phyloP scores from a whole-genome alignment of 495 filamentous ascomycete genomes.

The Penicillium lividum region DNA sequence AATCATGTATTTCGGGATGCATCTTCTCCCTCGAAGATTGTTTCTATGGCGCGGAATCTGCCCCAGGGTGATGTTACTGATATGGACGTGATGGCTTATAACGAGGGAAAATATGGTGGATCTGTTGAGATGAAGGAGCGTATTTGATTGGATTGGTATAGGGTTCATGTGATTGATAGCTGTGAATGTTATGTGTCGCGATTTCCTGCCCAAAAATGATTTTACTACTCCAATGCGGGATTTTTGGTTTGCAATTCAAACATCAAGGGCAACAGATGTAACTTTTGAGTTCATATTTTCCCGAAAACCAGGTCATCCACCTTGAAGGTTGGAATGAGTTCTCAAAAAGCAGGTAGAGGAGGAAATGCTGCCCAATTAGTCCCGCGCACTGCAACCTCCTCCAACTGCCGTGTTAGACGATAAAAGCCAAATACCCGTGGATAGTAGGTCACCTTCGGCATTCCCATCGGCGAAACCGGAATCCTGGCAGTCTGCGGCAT shows the following conservation, averaged over 20 bases:
- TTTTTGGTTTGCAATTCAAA: no score
- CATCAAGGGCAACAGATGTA: no score
- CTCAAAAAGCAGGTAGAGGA: no score
- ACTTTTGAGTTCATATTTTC: no score
- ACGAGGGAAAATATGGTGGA: conserved; percentile 13
- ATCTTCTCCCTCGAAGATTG: conserved; percentile 32
- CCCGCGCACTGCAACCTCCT: neutral
- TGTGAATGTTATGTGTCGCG: no score
- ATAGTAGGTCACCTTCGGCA: neutral
- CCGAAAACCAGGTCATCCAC: no score
- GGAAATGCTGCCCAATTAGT: no score
- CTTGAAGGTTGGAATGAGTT: no score
- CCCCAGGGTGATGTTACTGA: conserved; percentile 25
- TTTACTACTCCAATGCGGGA: no score
- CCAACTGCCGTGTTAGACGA: neutral
- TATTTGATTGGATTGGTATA: no score
- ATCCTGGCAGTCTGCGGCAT: conserved; percentile 7
- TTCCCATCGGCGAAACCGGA: conserved; percentile 24
- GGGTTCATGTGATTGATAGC: no score
- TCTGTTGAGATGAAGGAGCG: conserved; percentile 11
- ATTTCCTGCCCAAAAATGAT: no score
- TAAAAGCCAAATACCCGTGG: neutral
- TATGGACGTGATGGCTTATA: conserved; percentile 5
- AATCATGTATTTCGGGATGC: conserved; percentile 66
- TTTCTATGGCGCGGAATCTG: conserved; percentile 32